Conservation (phyloP, 495 filamentous ascomycete species). For the Staphylotrichum tortipilum region DNA sequence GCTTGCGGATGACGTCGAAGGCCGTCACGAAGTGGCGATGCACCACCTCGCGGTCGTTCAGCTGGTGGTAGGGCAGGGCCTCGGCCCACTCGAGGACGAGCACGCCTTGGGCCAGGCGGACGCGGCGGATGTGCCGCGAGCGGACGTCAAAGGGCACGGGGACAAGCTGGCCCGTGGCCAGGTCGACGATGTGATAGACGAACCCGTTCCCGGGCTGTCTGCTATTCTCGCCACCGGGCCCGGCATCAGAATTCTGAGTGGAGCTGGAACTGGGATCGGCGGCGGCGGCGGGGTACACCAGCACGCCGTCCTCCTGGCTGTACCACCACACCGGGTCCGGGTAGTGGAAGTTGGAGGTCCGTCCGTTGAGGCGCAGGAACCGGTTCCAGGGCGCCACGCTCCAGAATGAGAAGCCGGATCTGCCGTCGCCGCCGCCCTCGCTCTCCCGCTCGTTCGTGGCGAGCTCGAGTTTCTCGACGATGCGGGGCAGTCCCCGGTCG, state of each 20-base stretch:
- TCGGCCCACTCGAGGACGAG: slow-evolving; percentile 63
- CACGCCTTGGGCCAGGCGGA: slow-evolving; percentile 48
- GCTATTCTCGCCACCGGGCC: too few relatives aligned
- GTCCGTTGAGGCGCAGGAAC: slow-evolving; percentile 41
- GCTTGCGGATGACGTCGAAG: slow-evolving; percentile 42
- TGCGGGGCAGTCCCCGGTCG: slow-evolving; percentile 38
- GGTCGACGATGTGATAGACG: slow-evolving; percentile 46
- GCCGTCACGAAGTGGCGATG: slow-evolving; percentile 59
- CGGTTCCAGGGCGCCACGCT: slow-evolving; percentile 49
- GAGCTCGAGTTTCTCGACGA: slow-evolving; percentile 39
- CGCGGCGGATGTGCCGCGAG: slow-evolving; percentile 49
- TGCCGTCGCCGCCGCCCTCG: too few relatives aligned
- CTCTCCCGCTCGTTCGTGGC: slow-evolving; percentile 15
- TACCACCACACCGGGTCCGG: slow-evolving; percentile 52
- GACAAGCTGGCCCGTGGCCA: slow-evolving; percentile 36
- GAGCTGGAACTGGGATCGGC: too few relatives aligned
- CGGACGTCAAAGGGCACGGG: slow-evolving; percentile 48
- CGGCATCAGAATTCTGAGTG: slow-evolving; percentile 19
- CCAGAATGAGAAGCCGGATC: slow-evolving; percentile 34
- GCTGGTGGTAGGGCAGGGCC: slow-evolving; percentile 45
- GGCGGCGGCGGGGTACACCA: slow-evolving; percentile 44
- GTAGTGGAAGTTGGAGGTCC: slow-evolving; percentile 38
- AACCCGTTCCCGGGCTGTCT: slow-evolving; percentile 17
- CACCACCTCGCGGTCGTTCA: slow-evolving; percentile 49
- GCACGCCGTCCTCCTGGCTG: slow-evolving; percentile 44